Base-by-base conservation (phyloP, 2,329 filamentous ascomycete genomes). In the Daldinia sp. region DNA sequence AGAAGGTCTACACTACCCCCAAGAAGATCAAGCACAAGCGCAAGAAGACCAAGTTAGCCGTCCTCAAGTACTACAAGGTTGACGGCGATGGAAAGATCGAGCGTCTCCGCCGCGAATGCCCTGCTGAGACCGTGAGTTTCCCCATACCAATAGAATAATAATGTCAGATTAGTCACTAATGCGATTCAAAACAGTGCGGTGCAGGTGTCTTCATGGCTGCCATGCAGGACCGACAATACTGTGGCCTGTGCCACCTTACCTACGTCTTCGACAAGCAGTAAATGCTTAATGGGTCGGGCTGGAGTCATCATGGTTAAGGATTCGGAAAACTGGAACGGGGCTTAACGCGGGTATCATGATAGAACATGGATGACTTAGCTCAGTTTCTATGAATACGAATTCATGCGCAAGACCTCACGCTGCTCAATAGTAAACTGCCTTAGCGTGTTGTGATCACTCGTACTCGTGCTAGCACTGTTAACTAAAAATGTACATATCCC, bases 1-100 rank as follows among this genome's bases (percentile, higher is more conserved):
- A 97, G 94, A 99, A 99, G 94, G 96, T 99, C 79, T 99, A 99
- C 93, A 98, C 93, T 84, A 99, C 96, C 81, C 96, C 96, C 85
- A 99, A 99, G 94, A 99, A 99, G 94, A 99, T 99, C 92, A 99
- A 99, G 96, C 96, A 99, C 92, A 99, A 99, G 94, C 92, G 94
- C 89, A 99, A 98, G 94, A 99, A 99, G 95, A 97, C 93, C 91
- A 99, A 99, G 92, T 88, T 99, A 85, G 96, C 96, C 81, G 95
- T 99, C 79, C 94, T 99, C 85, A 99, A 99, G 92, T 99, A 99
- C 93, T 99, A 99, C 93, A 99, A 99, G 93, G 96, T 99, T 80
- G 96, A 98, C 85, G 93, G 93, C 79, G 96, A 99, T 81, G 96
- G 97, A 86, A 98, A 98, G 92, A 98, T 99, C 80, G 96, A 99